These are phyloP conservation scores for Penicillium occitanis DNA, from an alignment of 2,329 filamentous ascomycete species.

Conservation along the genomic window DNA sequence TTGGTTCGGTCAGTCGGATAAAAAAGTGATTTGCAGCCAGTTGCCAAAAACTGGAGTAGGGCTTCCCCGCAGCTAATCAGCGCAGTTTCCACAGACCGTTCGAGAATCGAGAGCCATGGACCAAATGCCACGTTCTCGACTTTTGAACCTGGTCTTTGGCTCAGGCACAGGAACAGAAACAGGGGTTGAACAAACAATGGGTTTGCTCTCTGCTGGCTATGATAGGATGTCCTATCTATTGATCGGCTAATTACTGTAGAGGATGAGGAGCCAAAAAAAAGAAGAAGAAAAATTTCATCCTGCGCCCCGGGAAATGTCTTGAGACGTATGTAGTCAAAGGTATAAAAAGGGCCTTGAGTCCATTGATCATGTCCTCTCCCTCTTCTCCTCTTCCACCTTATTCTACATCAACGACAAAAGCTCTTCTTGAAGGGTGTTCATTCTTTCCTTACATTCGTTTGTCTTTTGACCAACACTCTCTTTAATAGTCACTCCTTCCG, in stretches of 20 bases:
- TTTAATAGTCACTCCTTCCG: constrained; percentile 7
- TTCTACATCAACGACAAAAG: constrained; percentile 4
- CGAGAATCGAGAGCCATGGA: constrained; percentile 18
- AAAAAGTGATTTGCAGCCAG: constrained; percentile 10
- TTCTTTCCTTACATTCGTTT: constrained; percentile 12
- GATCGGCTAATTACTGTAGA: background rate
- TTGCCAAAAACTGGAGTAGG: background rate
- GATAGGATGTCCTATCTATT: background rate
- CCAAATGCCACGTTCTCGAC: background rate
- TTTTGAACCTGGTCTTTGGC: background rate
- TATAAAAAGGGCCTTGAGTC: constrained; percentile 16
- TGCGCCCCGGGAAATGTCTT: background rate
- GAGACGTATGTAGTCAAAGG: background rate
- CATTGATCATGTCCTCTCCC: background rate
- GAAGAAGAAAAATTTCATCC: constrained; percentile 4
- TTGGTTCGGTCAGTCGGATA: constrained; percentile 13
- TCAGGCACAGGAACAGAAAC: constrained; percentile 6
- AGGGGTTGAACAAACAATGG: background rate
- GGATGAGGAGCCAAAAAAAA: background rate
- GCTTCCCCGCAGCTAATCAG: constrained; percentile 16
- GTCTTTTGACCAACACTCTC: constrained; percentile 6
- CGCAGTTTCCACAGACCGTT: constrained; percentile 14
- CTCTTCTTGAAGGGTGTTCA: constrained; percentile 18
- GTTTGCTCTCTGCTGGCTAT: background rate
- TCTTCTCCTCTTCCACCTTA: constrained; percentile 4